A percentile compares a stretch with the other conserved stretches of the same genome.
These are phyloP conservation scores for Rhizopogon hawkerae DNA, from an alignment of 1,284 basidiomycete genomes.

Conservation along the genomic window DNA sequence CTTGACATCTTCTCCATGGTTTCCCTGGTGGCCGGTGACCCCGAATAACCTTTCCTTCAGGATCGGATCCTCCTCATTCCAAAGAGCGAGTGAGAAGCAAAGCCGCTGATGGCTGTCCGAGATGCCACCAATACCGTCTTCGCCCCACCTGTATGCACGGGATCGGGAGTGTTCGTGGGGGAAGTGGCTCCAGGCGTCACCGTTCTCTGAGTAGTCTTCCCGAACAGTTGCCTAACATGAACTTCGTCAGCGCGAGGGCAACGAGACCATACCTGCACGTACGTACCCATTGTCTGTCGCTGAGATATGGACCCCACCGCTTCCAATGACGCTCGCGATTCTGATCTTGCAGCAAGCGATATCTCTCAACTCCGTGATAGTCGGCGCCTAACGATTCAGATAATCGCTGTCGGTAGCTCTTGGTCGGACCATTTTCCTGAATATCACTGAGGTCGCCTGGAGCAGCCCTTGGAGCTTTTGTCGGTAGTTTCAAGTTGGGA, in stretches of 20 bases:
- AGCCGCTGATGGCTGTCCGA: conserved; percentile 94
- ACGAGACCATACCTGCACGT: conserved; percentile 18
- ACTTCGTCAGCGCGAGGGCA: conserved; percentile 7
- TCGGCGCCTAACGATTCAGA: conserved; percentile 47
- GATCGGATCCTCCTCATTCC: conserved; percentile 94
- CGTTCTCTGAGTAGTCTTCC: conserved; percentile 94
- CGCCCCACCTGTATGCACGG: conserved; percentile 96
- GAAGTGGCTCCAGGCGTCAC: conserved; percentile 97
- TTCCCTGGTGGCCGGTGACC: conserved; percentile 92
- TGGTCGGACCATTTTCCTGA: conserved; percentile 17
- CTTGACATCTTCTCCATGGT: conserved; percentile 98
- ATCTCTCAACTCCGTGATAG: conserved; percentile 60
- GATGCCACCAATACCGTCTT: conserved; percentile 94
- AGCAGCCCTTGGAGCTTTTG: conserved; percentile 38
- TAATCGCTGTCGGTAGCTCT: conserved; percentile 51
- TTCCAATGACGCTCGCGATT: conserved; percentile 83
- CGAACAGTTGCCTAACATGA: conserved; percentile 80
- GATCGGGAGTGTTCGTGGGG: conserved; percentile 93
- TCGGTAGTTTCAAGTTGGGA: conserved; percentile 25
- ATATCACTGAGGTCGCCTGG: conserved; percentile 23
- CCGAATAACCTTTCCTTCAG: conserved; percentile 95
- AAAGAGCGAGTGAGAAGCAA: conserved; percentile 84
- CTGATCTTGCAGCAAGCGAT: conserved; percentile 66
- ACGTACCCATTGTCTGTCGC: conserved; percentile 93
- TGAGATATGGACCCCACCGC: conserved; percentile 95